Evolutionary conservation across 2,329 filamentous ascomycete species (phyloP).

Genomic region (Xylaria sp.): DNA sequence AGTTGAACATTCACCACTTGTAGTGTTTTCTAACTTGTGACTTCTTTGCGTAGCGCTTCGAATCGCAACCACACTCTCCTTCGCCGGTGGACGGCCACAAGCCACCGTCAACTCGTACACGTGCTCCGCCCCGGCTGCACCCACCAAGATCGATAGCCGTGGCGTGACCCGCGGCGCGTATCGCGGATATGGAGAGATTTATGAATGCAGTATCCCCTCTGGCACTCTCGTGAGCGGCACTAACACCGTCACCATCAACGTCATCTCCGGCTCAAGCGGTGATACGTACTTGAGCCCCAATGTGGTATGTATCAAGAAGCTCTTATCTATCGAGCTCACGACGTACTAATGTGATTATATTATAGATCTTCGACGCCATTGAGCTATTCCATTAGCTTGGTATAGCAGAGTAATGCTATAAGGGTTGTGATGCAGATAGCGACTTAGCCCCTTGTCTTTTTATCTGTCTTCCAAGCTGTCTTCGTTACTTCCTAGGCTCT

Average conservation of each 20-base stretch:
- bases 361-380: constrained; percentile 47
- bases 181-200: constrained; percentile 66
- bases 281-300: constrained; percentile 62
- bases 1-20: background rate
- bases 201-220: constrained; percentile 62
- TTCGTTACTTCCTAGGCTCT: background rate
- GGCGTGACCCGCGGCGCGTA: constrained; percentile 70
- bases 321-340: background rate
- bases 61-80: constrained; percentile 68
- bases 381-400: constrained; percentile 47
- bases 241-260: constrained; percentile 66
- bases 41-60: constrained; percentile 54
- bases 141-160: constrained; percentile 64
- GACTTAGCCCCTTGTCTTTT: background rate
- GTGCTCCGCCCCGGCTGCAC: constrained; percentile 49
- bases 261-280: constrained; percentile 63
- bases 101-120: constrained; percentile 53
- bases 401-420: background rate
- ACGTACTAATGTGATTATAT: constrained; percentile 18
- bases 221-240: constrained; percentile 61
- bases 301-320: constrained; percentile 46
- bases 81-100: constrained; percentile 64
- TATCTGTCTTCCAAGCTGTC: background rate
- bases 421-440: background rate
- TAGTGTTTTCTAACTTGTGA: background rate